phyloP scores from a whole-genome alignment of 1,139 yeast genomes.

The Pichia sp. region DNA sequence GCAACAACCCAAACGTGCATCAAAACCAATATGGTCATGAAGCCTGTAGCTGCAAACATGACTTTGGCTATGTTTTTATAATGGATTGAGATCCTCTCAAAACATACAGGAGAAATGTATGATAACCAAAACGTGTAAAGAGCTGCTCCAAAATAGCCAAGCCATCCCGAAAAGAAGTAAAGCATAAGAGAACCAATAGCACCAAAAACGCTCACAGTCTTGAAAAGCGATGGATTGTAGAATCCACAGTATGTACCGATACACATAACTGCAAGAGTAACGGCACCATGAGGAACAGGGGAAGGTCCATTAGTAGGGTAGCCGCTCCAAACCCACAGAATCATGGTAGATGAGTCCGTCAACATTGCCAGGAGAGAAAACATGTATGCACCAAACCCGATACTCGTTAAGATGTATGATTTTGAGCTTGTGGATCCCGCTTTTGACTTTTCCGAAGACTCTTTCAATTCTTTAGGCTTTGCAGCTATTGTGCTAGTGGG shows the following conservation, averaged over 20 bases:
- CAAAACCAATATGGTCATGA: conserved; percentile 54
- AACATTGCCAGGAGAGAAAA: conserved; percentile 72
- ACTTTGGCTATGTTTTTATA: conserved; percentile 16
- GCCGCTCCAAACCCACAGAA: conserved; percentile 94
- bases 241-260: conserved; percentile 52
- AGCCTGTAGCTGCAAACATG: conserved; percentile 48
- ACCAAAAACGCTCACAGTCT: conserved; percentile 34
- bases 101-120: conserved; percentile 58
- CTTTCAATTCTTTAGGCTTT: not conserved
- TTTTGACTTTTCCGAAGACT: not conserved
- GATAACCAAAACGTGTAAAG: conserved; percentile 60
- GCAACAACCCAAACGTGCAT: conserved; percentile 98
- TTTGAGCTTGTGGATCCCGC: not conserved
- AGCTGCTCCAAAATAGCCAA: conserved; percentile 77
- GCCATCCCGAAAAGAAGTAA: conserved; percentile 62
- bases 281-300: conserved; percentile 82
- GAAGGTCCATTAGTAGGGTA: conserved; percentile 83
- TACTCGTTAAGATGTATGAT: conserved; percentile 42
- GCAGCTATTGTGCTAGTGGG: conserved; percentile 16
- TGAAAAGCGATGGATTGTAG: conserved; percentile 23
- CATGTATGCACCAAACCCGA: conserved; percentile 75
- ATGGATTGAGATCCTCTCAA: conserved; percentile 32
- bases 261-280: conserved; percentile 57
- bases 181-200: conserved; percentile 47
- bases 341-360: conserved; percentile 79